Base-by-base conservation (phyloP, 129 eudicot genomes). In the Pseudognaphalium luteoalbum region DNA sequence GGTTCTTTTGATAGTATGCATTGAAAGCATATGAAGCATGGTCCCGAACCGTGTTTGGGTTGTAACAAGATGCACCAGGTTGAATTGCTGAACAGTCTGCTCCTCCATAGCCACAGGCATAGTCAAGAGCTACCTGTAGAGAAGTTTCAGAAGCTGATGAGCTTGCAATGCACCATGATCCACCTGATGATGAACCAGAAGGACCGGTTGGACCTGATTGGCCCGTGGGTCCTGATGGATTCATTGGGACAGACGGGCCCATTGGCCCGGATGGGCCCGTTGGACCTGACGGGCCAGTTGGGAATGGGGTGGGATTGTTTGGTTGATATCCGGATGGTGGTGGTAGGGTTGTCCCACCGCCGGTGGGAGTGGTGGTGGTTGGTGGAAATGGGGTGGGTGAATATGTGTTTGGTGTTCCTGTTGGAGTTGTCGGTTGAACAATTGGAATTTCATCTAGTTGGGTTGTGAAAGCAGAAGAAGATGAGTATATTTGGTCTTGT, bases 21-120 rank as follows among this genome's bases (percentile, higher is more conserved):
- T 93, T 93, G 88, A 91, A 93, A 72, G 98, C 98, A 76, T 83
- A 93, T 0, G 98, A 93, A 35, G 98, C 98, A 81, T 93, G 98
- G 52, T 90, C 97, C 3, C 80, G 85, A 32, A 90, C 76, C 1
- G 98, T 93, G 79, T 88, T 81, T 20, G 98, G 98, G 58, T 93
- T 87, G 70, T 85, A 88, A 82, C 98, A 93, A 32, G 76, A 76
- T 0, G 86, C 88, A 47, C 91, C 89, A 0, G 93, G 86, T 80
- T 94, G 97, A 79, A 94, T 85, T 19, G 88, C 85, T 1, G 98
- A 85, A 72, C 98, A 94, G 19, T 94, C 98, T n/a, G 97, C 88
- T 30, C 98, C 98, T 68, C 98, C 98, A 83, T 85, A 91, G 22
- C 98, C 98, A 80, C 98, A 94, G 3, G 98, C 97, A 67, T 94